Evolutionary conservation across 495 filamentous ascomycete genomes (phyloP), one percentile per base, ranked within the genome.

Genomic region (Usnea hakonensis): DNA sequence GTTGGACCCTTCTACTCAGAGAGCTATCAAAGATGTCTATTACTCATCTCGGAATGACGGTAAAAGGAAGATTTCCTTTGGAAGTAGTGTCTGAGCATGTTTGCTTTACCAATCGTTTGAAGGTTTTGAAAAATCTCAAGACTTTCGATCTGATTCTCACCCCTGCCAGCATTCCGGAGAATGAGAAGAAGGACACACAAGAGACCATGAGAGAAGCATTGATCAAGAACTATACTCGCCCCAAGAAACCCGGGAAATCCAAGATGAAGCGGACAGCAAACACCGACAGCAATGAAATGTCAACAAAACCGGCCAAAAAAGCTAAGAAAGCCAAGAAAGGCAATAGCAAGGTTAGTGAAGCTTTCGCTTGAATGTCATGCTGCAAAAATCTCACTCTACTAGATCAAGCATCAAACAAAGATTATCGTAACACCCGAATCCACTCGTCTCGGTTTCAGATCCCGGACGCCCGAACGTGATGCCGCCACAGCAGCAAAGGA

Each of bases 31-130:
- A 48, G 33, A 48, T 62, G 26, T 38, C 64, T 10, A 57, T 65
- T 33, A 65, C 41, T n/a, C 64, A 65, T 57, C 58, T 61, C 8
- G 32, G 52, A 19, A 10, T 65, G 40, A 62, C 54, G 16, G 17
- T 65, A 11, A 65, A 46, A 43, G 64, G 64, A 30, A 21, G 17
- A 1, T 40, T 52, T 28, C 37, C 32, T 8, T 23, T 38, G 33
- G 53, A 52, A 19, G 8, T 26, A 3, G 2, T 65, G 6, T 23
- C 36, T 7, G 53, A 23, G 8, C 58, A 65, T 43, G 10, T 11
- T 11, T 65, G 58, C 38, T 61, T 65, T 4, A 36, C 36, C 11
- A 50, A 62, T 37, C 57, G 36, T 8, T 37, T 65, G 17, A 48
- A 26, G 8, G 38, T 32, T 16, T 3, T 65, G 8, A 62, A 50